These are phyloP conservation scores for Coriaria nepalensis DNA, from an alignment of 306 rosid species.

Conservation along the genomic window DNA sequence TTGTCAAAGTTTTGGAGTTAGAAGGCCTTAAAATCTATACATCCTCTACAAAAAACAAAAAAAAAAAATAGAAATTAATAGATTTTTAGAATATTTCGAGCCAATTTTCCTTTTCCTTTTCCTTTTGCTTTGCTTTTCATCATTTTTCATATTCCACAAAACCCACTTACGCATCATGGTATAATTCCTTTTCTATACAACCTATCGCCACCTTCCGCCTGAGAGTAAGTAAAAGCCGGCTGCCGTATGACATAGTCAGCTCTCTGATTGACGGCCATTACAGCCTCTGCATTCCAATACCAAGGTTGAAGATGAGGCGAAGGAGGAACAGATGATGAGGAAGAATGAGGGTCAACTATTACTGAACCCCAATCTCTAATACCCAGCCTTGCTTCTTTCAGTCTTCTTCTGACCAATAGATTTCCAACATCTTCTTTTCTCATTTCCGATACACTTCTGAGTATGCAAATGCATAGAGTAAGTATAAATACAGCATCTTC, in stretches of 20 bases:
- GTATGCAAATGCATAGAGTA: constrained; percentile 61
- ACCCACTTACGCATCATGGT: constrained; percentile 24
- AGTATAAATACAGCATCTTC: constrained; percentile 71
- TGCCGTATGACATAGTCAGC: constrained; percentile 27
- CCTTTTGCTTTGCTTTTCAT: too few species aligned
- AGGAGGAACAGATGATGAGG: constrained; percentile 18
- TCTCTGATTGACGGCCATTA: constrained; percentile 25
- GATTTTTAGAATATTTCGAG: too few species aligned
- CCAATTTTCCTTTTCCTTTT: too few species aligned
- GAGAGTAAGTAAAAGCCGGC: constrained; percentile 36
- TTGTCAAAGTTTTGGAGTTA: too few species aligned
- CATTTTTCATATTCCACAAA: too few species aligned
- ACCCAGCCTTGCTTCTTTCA: constrained; percentile 50
- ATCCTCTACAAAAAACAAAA: too few species aligned
- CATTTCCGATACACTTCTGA: constrained; percentile 65
- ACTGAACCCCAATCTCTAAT: constrained; percentile 79
- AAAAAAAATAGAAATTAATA: too few species aligned
- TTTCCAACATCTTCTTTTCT: constrained; percentile 59
- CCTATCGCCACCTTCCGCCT: constrained; percentile 70
- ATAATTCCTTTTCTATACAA: constrained; percentile 54
- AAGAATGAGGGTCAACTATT: constrained; percentile 47
- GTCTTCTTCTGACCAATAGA: constrained; percentile 60
- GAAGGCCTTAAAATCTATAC: too few species aligned
- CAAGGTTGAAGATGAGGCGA: constrained; percentile 73
- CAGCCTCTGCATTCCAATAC: constrained; percentile 49